phyloP scores from a whole-genome alignment of 148 eudicot species.

The Cornus suecica region DNA sequence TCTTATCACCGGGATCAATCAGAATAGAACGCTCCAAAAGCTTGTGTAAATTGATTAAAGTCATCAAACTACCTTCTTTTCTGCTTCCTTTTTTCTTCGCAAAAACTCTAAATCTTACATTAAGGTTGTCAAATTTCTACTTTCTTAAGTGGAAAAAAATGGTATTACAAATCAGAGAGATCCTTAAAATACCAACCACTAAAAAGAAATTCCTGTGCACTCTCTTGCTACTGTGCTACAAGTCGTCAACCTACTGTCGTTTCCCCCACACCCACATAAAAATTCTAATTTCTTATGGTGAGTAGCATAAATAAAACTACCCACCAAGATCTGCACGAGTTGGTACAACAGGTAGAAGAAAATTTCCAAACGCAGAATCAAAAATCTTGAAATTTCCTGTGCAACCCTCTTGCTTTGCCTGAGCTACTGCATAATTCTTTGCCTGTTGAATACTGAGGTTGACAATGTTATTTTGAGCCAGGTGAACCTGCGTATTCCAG shows the following conservation, averaged over 20 bases:
- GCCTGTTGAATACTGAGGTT: slow-evolving; percentile 43
- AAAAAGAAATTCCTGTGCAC: too few relatives aligned
- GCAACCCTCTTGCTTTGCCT: slow-evolving; percentile 75
- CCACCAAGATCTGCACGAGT: slow-evolving; percentile 69
- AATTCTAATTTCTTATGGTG: too few relatives aligned
- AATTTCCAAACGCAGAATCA: slow-evolving; percentile 81
- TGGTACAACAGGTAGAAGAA: slow-evolving; percentile 76
- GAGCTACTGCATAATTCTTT: slow-evolving; percentile 56
- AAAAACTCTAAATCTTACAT: background rate
- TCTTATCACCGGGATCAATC: too few relatives aligned
- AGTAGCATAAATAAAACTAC: slow-evolving; percentile 8
- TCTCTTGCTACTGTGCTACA: too few relatives aligned
- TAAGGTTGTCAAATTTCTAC: background rate
- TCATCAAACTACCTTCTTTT: background rate
- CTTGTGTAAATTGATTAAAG: background rate
- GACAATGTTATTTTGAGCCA: slow-evolving; percentile 17
- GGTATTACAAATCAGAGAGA: background rate
- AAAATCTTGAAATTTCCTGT: slow-evolving; percentile 55
- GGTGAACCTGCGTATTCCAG: slow-evolving; percentile 19
- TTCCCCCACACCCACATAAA: too few relatives aligned
- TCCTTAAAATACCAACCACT: slow-evolving; percentile 31
- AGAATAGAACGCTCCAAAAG: too few relatives aligned
- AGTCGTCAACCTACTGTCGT: too few relatives aligned
- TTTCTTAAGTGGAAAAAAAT: background rate
- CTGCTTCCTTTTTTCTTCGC: too few relatives aligned